Conservation (phyloP, 2,329 filamentous ascomycete species). For the Thielaviopsis populi region DNA sequence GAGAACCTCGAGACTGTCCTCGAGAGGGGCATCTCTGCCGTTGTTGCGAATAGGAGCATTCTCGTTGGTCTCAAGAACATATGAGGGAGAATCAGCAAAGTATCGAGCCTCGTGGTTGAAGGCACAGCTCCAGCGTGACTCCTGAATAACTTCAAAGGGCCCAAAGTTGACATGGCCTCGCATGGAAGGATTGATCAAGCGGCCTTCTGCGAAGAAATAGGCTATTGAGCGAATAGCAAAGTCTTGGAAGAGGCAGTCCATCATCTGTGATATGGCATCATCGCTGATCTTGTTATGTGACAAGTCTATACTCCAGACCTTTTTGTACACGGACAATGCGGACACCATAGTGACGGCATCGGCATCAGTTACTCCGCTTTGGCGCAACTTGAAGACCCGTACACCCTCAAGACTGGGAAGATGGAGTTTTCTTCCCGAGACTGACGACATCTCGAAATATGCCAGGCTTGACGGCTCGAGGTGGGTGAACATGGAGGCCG, state of each 20-base stretch:
- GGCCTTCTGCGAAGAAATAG: conserved; percentile 34
- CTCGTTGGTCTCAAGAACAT: conserved; percentile 18
- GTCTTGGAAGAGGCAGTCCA: conserved; percentile 4
- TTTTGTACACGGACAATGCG: conserved; percentile 19
- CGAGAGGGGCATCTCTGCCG: conserved; percentile 22
- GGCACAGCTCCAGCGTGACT: conserved; percentile 31
- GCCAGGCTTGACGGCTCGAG: conserved; percentile 27
- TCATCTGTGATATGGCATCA: conserved; percentile 17
- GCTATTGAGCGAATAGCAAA: conserved; percentile 14
- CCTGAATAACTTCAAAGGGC: conserved; percentile 31
- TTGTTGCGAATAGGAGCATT: conserved; percentile 18
- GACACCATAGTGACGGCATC: conserved; percentile 24
- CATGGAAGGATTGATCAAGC: conserved; percentile 22
- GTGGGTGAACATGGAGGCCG: conserved; percentile 25
- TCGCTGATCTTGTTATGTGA: conserved; percentile 39
- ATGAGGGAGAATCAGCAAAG: conserved; percentile 34
- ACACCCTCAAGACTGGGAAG: conserved; percentile 30
- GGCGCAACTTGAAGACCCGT: conserved; percentile 36
- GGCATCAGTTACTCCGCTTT: conserved; percentile 32
- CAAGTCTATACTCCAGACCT: conserved; percentile 44
- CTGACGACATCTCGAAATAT: conserved; percentile 31
- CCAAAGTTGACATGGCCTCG: conserved; percentile 27
- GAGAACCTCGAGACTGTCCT: conserved; percentile 23
- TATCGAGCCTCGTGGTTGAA: conserved; percentile 35
- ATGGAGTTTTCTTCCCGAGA: conserved; percentile 36